Base-by-base conservation (phyloP, 257 asterid genomes). In the Nicotiana tabacum region DNA sequence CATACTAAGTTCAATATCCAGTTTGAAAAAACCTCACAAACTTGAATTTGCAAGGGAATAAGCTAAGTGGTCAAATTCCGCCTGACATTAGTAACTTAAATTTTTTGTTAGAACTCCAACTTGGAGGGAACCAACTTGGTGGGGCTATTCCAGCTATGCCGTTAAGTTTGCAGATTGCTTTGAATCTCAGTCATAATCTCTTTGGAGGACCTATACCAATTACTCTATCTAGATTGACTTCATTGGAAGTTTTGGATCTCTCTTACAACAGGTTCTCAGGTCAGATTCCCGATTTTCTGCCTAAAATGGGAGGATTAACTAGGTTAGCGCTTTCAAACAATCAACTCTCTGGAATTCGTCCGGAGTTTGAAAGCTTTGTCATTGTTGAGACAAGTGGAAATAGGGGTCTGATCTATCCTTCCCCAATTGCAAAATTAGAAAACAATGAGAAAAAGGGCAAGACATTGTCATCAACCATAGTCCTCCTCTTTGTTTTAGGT, bases 161-260 rank as follows among this genome's bases (percentile, higher is more conserved):
- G 0, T 9, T 7, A 7, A 83, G 48, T 0, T 87, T 93, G 81
- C 94, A 89, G 81, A 92, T 94, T 57, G 87, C 94, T 39, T 77
- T 94, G 86, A 92, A 93, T 87, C 92, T 94, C 83, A 92, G 98
- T 91, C 74, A 68, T 80, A 94, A 94, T 88, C 85, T 82, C 85
- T 94, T 93, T 48, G 43, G 0, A 43, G 97, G 94, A 24, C 66
- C 21, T 27, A 89, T 94, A 74, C 97, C 98, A 0, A 0, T 0
- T 39, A 81, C 84, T 37, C 66, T 94, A 4, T 77, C 93, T 27
- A 67, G 79, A 81, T 86, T 91, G 82, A 7, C 16, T 13, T 78
- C 61, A 30, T 85, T 94, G 87, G 98, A 94, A 83, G 93, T 93
- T 80, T 86, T 95, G 91, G 98, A 95, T 85, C 96, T 95, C 58